Evolutionary conservation across 768 basidiomycete species (phyloP), one percentile per base, ranked within the genome.

Genomic region (Leccinum pellstonianum): DNA sequence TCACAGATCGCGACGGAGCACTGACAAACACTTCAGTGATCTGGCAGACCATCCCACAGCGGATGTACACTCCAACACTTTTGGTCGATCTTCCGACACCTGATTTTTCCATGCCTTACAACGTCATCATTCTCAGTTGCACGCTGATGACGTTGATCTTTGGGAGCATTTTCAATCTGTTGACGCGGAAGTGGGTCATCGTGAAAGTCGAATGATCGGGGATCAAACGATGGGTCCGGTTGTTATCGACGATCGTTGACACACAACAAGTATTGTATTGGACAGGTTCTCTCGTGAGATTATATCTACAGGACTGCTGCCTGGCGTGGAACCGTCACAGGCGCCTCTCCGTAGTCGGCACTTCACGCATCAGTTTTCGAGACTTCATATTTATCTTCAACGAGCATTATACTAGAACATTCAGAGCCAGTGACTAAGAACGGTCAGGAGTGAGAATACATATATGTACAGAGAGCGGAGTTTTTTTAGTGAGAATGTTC

Each of bases 71-170:
- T 2, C 80, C 85, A 0, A 82, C 87, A 9, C 80, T 96, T 25
- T 84, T 98, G 38, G 85, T 95, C 49, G 93, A 95, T 72, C 83
- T 97, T n/a, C 90, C 96, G n/a, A 94, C 93, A 37, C 97, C 96
- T 0, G 97, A 98, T 73, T 98, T 98, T 72, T 95, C 92, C 73
- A 98, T 98, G 97, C 97, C 97, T 1, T 98, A 98, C 78, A 99
- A 98, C 76, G 96, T 98, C 51, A 98, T 98, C 75, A 98, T 98
- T 68, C 90, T 98, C 79, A 94, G 85, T 59, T 93, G 90, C 70
- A 94, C 93, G 10, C 77, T 98, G 46, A 83, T 97, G 55, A 94
- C 95, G 50, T 85, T 97, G 63, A 86, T 95, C 56, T 98, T 99
- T 74, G 97, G 96, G 58, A 91, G 86, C 67, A 75, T 96, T 50